These are phyloP conservation scores for Vanrija sp. DNA, from an alignment of 1,284 basidiomycete genomes.

Conservation along the genomic window DNA sequence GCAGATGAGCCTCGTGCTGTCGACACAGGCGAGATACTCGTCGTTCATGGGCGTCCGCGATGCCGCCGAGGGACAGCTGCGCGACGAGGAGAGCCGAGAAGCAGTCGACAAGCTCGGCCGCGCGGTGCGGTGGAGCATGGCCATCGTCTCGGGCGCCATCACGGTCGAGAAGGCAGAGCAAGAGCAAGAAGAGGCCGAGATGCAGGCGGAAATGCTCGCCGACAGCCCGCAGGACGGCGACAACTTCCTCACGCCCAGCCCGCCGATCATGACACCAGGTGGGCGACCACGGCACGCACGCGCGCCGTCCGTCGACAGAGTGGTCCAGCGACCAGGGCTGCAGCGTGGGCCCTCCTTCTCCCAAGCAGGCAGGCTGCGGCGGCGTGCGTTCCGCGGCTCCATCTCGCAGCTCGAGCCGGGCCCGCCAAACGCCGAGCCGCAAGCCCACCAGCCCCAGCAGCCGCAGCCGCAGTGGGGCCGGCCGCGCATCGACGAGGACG, in stretches of 20 bases:
- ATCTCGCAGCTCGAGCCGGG: constrained; percentile 11
- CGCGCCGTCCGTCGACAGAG: not conserved
- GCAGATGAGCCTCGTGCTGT: constrained; percentile 48
- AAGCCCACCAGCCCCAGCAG: not conserved
- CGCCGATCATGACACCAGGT: not conserved
- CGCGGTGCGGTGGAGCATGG: constrained; percentile 32
- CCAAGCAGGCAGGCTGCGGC: constrained; percentile 28
- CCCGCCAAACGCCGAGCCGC: not conserved
- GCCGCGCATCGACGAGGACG: constrained; percentile 30
- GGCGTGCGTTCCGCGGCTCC: constrained; percentile 18
- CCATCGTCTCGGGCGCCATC: constrained; percentile 5
- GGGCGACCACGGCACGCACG: not conserved
- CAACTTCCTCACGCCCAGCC: constrained; percentile 5
- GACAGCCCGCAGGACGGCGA: not conserved
- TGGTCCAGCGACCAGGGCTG: constrained; percentile 10
- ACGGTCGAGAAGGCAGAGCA: not conserved
- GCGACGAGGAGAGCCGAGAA: constrained; percentile 37
- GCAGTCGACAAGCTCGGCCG: constrained; percentile 36
- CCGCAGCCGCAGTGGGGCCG: constrained; percentile 19
- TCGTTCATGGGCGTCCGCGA: constrained; percentile 31
- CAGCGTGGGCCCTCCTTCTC: constrained; percentile 27
- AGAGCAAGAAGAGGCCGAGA: not conserved
- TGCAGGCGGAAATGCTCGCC: not conserved
- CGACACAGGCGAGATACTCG: constrained; percentile 44
- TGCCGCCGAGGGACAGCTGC: constrained; percentile 10